Base-by-base conservation (phyloP, 441 rosid genomes). In the Populus hybrid region DNA sequence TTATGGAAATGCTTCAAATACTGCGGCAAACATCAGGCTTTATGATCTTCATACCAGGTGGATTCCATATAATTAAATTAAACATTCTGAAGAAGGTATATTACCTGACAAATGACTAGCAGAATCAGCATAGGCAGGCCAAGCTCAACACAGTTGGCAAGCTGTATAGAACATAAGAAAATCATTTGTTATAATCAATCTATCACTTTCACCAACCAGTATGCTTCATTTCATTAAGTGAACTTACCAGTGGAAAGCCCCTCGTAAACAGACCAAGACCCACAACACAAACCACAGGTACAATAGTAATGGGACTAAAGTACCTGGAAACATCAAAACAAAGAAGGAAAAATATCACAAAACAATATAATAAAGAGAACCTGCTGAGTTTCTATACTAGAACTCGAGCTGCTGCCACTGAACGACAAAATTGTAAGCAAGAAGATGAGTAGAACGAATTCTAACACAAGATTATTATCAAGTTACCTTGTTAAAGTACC, bases 111-210 rank as follows among this genome's bases (percentile, higher is more conserved):
- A 81, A 87, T 9, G 34, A 96, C 82, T 21, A 94, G 87, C 42
- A 94, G 76, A 85, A 96, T 87, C 80, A 96, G 89, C 98, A 94
- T 94, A 3, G 99, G 99, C 79, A 96, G 89, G 78, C 99, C 99
- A 63, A 94, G 81, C 86, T 96, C 97, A 79, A 90, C 92, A 24
- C 99, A 95, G 69, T 86, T 90, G 53, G 91, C 99, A 72, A 95
- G 97, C 99, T 95, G 93, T 71, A 80, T 24, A 75, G 6, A 42
- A 74, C 57, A 67, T 19, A 40, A 70, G 8, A 38, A 46, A 19
- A 23, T 23, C 59, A 42, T 6, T 61, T 16, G 61, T 73, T 14
- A 69, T 24, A 8, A 24, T 67, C 35, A 50, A 72, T 8, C 12
- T 70, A 40, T 70, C 35, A 70, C 67, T 69, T 28, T 50, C 59